Evolutionary conservation across 106 monocot genomes (phyloP).

Genomic region (Dendrobium chrysotoxum): DNA sequence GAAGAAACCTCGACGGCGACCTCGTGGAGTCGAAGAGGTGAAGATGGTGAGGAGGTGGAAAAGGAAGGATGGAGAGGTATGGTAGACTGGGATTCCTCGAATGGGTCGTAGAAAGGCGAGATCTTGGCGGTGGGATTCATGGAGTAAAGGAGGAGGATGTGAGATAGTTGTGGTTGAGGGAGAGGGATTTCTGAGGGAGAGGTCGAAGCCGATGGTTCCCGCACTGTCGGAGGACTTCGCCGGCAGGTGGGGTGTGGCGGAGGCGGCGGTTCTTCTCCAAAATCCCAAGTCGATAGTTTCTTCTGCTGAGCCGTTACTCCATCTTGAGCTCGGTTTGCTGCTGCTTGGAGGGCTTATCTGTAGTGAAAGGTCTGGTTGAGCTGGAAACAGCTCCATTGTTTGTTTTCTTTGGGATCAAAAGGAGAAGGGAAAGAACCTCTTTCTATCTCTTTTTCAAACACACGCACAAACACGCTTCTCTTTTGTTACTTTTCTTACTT

Average conservation of each 20-base stretch:
- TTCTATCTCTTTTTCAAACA: neutral
- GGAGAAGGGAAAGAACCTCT: neutral
- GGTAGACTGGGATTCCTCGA: slow-evolving; percentile 59
- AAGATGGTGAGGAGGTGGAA: slow-evolving; percentile 26
- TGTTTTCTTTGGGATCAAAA: neutral
- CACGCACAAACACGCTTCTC: neutral
- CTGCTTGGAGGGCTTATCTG: slow-evolving; percentile 56
- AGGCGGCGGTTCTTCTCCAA: slow-evolving; percentile 24
- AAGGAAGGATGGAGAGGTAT: slow-evolving; percentile 20
- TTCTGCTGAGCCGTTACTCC: slow-evolving; percentile 12
- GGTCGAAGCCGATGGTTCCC: slow-evolving; percentile 3
- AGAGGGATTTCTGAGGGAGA: slow-evolving; percentile 20
- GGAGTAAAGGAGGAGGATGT: slow-evolving; percentile 5
- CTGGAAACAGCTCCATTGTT: slow-evolving; percentile 57
- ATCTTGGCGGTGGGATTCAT: slow-evolving; percentile 12
- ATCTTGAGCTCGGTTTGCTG: slow-evolving; percentile 11
- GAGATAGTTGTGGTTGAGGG: neutral
- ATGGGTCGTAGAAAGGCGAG: slow-evolving; percentile 32
- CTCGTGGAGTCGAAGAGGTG: slow-evolving; percentile 30
- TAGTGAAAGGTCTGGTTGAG: slow-evolving; percentile 59
- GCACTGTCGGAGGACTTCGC: neutral
- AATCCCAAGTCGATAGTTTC: slow-evolving; percentile 26
- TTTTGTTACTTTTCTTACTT: slow-evolving; percentile 2
- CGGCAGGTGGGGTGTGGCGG: neutral
- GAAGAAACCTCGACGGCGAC: slow-evolving; percentile 37